Conservation (phyloP, 202 grass and related monocot species). For the Cymbopogon flexuosus region DNA sequence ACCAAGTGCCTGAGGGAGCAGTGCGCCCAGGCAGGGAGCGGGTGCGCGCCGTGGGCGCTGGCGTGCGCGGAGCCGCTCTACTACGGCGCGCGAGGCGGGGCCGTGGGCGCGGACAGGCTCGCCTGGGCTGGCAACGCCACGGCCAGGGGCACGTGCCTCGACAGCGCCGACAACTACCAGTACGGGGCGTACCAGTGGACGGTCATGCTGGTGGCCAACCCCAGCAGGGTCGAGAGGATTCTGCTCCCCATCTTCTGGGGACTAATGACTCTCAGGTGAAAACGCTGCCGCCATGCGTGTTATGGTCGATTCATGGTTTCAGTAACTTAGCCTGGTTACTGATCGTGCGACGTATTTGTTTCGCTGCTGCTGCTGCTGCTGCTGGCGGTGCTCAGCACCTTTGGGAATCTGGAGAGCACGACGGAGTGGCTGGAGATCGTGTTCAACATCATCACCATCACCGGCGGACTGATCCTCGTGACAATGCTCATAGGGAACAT, state of each 20-base stretch:
- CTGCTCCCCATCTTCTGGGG: constrained; percentile 95
- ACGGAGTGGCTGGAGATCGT: constrained; percentile 94
- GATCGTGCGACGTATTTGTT: no score
- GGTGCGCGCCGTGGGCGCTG: constrained; percentile 44
- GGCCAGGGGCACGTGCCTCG: constrained; percentile 51
- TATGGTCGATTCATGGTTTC: not conserved
- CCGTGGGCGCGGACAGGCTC: constrained; percentile 25
- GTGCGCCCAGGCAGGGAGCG: constrained; percentile 27
- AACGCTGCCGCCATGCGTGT: no score
- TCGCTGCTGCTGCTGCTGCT: no score
- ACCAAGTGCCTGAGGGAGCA: constrained; percentile 66
- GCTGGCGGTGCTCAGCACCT: constrained; percentile 44
- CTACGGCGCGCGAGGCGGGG: constrained; percentile 23
- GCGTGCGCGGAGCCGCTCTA: constrained; percentile 57
- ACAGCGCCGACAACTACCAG: constrained; percentile 52
- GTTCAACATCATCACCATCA: constrained; percentile 90
- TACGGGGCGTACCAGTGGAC: constrained; percentile 89
- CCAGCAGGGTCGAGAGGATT: constrained; percentile 61
- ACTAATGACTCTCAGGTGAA: constrained; percentile 54
- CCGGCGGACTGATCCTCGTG: constrained; percentile 61
- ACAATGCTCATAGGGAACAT: constrained; percentile 94
- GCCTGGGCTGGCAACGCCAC: constrained; percentile 51
- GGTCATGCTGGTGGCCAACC: constrained; percentile 67
- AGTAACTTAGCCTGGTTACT: not conserved
- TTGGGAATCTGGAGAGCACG: constrained; percentile 84